Base-by-base conservation (phyloP, 805 yeast species). In the Yarrowia sp. region DNA sequence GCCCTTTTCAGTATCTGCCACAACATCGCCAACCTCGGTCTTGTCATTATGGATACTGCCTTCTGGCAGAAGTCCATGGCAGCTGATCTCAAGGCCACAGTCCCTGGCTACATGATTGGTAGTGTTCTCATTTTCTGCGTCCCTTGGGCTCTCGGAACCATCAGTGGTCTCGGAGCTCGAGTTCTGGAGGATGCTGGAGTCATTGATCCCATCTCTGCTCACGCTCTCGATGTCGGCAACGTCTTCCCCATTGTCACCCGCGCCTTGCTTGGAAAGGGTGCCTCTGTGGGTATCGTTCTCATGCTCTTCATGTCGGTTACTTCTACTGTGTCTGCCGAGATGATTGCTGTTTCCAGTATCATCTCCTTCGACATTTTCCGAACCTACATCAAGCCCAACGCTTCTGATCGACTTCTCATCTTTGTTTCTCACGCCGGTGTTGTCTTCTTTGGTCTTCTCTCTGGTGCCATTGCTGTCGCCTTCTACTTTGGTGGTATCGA, bases 381-480 rank as follows among this genome's bases (percentile, higher is more conserved):
- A 67, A 73, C 76, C 44, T 80, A 79, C 67, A 66, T 78, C 62
- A 75, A 74, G 42, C 76, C 76, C 49, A 64, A 70, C 4, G 83
- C 83, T 10, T 66, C 74, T 13, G 78, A 79, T 53, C 69, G 69
- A 19, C 73, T 75, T 53, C 74, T 80, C 65, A 74, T 79, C 35
- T 67, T 70, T 27, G 77, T 75, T 5, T 77, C 82, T 0, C 81
- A 80, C 64, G 64, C 73, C n/a, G 70, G 77, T 13, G 82, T 80
- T 32, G 74, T 80, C 31, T 65, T 72, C 35, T 65, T 69, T 68
- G 80, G 76, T 27, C 66, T 73, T 29, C 78, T 79, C 21, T 85
- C 88, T 90, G 85, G 90, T 44, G 93, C 86, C 0, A 87, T 90
- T 71, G 82, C 94, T 29, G 83, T 85, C 65, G 94, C 96, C 14